phyloP scores from a whole-genome alignment of 1,284 basidiomycete genomes.

The Tetrapyrgos nigripes region DNA sequence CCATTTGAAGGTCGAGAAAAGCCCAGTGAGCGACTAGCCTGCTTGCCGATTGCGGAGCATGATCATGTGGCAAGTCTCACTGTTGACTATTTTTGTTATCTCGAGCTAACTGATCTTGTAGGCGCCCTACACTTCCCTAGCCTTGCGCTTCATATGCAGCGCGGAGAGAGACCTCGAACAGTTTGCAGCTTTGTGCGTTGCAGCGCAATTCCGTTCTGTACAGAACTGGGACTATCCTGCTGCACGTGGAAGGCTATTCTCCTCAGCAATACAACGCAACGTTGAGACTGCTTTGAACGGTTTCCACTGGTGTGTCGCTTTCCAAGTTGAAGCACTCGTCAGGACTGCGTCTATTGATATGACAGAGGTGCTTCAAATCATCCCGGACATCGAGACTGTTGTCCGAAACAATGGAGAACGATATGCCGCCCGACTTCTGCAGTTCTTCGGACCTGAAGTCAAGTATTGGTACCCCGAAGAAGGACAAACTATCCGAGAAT shows the following conservation, averaged over 20 bases:
- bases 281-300: constrained; percentile 43
- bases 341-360: constrained; percentile 49
- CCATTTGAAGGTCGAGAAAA: not conserved
- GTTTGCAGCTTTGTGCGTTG: constrained; percentile 46
- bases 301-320: constrained; percentile 58
- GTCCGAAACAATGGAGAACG: constrained; percentile 35
- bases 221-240: constrained; percentile 43
- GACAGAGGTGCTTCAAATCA: constrained; percentile 51
- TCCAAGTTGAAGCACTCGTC: constrained; percentile 59
- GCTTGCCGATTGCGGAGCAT: constrained; percentile 32
- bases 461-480: constrained; percentile 37
- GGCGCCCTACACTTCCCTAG: constrained; percentile 54
- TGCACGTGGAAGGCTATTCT: constrained; percentile 51
- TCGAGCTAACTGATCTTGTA: constrained; percentile 27
- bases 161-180: constrained; percentile 34
- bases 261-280: constrained; percentile 34
- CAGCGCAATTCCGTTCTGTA: constrained; percentile 41
- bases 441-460: constrained; percentile 45
- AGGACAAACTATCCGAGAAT: constrained; percentile 36
- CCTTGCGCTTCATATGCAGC: constrained; percentile 55
- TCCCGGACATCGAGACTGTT: constrained; percentile 40
- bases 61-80: constrained; percentile 29
- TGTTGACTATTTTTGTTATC: not conserved
- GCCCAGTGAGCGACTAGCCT: not conserved
- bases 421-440: constrained; percentile 47